Percentiles rank a stretch among this genome's conserved stretches.
Evolutionary conservation across 441 rosid species (phyloP).

Genomic region (Syzygium syzygioides): DNA sequence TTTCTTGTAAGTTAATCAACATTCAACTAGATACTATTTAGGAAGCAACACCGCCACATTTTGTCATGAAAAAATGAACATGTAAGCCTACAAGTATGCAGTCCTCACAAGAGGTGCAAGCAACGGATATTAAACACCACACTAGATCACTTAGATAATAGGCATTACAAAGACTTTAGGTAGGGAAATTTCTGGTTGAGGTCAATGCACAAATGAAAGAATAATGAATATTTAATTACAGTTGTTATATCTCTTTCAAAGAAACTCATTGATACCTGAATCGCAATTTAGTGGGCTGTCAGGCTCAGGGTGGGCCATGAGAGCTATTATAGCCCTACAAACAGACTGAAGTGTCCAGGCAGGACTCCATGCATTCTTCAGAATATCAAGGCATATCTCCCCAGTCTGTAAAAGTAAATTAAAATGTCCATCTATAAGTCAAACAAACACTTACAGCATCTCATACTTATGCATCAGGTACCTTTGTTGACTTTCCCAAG

Average conservation of each 20-base stretch:
- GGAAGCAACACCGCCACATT: neutral
- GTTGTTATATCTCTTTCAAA: neutral
- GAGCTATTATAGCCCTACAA: slow-evolving; percentile 91
- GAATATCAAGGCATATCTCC: slow-evolving; percentile 93
- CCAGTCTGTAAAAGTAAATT: slow-evolving; percentile 53
- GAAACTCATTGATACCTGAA: slow-evolving; percentile 44
- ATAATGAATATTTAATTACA: neutral
- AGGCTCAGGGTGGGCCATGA: slow-evolving; percentile 99
- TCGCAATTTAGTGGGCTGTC: slow-evolving; percentile 98
- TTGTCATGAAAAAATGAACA: neutral
- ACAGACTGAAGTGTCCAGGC: slow-evolving; percentile 94
- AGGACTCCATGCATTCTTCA: slow-evolving; percentile 99
- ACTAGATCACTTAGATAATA: neutral
- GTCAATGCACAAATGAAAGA: neutral
- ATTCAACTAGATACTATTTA: neutral
- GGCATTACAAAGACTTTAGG: neutral
- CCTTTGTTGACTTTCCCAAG: neutral
- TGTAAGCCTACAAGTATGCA: neutral
- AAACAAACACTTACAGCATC: neutral
- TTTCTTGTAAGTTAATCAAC: neutral
- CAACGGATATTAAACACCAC: neutral
- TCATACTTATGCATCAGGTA: neutral
- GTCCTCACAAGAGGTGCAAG: neutral
- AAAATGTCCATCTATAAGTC: neutral
- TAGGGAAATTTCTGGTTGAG: neutral